phyloP scores from a whole-genome alignment of 2,329 filamentous ascomycete species.

The Pseudogymnoascus sp. region DNA sequence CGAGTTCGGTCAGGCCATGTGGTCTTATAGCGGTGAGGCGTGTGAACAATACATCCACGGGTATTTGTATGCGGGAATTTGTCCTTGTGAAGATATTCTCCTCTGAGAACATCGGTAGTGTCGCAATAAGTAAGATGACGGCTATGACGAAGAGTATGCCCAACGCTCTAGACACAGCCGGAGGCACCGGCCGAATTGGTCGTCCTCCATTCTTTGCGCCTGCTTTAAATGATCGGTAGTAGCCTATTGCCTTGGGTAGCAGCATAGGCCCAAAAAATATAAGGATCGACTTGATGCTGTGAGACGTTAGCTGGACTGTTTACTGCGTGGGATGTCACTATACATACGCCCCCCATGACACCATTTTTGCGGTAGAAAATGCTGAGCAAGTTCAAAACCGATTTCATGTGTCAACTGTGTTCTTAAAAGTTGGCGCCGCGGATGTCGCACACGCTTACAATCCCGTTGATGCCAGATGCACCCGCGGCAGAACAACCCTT shows the following conservation, averaged over 20 bases:
- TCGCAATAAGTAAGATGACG: constrained; percentile 51
- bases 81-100: constrained; percentile 78
- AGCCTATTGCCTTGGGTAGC: constrained; percentile 56
- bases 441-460: background rate
- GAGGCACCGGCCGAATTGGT: constrained; percentile 49
- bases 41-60: constrained; percentile 76
- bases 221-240: constrained; percentile 50
- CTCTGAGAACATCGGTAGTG: constrained; percentile 60
- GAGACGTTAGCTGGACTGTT: constrained; percentile 2
- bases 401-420: background rate
- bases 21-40: constrained; percentile 57
- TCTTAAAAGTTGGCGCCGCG: background rate
- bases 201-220: constrained; percentile 38
- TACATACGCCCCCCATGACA: constrained; percentile 44
- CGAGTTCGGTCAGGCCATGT: constrained; percentile 43
- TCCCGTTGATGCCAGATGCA: background rate
- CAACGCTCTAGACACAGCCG: constrained; percentile 48
- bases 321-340: background rate
- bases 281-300: constrained; percentile 38
- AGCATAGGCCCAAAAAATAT: constrained; percentile 61
- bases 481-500: constrained; percentile 1
- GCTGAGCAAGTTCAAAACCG: constrained; percentile 10
- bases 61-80: constrained; percentile 73
- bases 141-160: constrained; percentile 47
- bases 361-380: constrained; percentile 26